These are phyloP conservation scores for Astragalus glycyphyllos DNA, from an alignment of 306 rosid genomes.

Conservation along the genomic window DNA sequence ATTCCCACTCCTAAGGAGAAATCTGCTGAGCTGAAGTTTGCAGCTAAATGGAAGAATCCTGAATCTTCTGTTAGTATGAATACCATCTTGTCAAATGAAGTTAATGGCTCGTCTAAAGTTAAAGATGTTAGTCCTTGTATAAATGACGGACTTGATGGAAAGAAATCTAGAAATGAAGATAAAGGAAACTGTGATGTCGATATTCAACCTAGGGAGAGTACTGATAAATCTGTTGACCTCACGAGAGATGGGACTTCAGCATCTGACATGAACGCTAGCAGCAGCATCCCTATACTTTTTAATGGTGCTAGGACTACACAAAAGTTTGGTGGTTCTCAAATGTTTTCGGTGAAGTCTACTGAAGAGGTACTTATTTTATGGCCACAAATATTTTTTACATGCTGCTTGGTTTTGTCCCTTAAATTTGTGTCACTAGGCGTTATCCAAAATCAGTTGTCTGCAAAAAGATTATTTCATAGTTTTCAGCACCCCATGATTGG, in stretches of 20 bases:
- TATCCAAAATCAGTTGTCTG: background rate
- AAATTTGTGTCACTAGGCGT: background rate
- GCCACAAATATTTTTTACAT: background rate
- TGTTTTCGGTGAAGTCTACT: constrained; percentile 31
- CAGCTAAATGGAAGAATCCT: constrained; percentile 64
- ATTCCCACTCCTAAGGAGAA: constrained; percentile 78
- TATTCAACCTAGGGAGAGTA: constrained; percentile 46
- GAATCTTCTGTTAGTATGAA: constrained; percentile 48
- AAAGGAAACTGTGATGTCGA: constrained; percentile 50
- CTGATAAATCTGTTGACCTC: constrained; percentile 44
- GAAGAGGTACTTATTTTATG: constrained; percentile 40
- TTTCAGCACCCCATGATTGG: too few species aligned
- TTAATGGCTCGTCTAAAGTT: constrained; percentile 41
- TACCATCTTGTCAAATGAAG: constrained; percentile 51
- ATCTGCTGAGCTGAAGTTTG: constrained; percentile 76
- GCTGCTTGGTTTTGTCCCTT: constrained; percentile 17
- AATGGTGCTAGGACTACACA: constrained; percentile 41
- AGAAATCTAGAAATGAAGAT: constrained; percentile 47
- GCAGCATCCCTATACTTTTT: constrained; percentile 36
- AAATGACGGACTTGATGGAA: constrained; percentile 47
- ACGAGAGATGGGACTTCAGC: constrained; percentile 42
- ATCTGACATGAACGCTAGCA: constrained; percentile 43
- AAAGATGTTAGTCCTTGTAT: constrained; percentile 47
- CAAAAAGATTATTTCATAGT: too few species aligned
- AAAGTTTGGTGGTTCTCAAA: constrained; percentile 26